phyloP scores from a whole-genome alignment of 2,329 filamentous ascomycete species.

The Plectosphaerella cucumerina region DNA sequence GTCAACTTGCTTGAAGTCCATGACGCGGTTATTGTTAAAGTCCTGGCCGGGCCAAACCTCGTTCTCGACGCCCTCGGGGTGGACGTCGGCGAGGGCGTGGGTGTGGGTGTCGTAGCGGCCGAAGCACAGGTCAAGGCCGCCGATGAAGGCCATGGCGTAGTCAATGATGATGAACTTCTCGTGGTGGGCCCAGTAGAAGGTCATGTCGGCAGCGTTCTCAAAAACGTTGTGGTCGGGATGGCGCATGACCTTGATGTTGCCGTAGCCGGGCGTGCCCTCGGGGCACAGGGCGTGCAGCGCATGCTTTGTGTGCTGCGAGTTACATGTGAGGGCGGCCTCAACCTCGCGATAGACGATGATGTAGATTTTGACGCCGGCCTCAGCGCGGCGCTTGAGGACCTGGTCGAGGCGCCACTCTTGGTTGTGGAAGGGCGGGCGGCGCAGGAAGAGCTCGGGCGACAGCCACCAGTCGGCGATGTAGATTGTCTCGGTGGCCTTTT shows the following conservation, averaged over 20 bases:
- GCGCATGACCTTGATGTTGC: constrained; percentile 84
- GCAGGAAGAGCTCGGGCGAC: constrained; percentile 80
- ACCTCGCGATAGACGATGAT: constrained; percentile 91
- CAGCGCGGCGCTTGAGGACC: constrained; percentile 80
- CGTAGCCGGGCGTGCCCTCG: constrained; percentile 73
- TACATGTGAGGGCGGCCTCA: constrained; percentile 78
- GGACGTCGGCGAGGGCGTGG: constrained; percentile 80
- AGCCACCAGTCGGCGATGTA: constrained; percentile 99
- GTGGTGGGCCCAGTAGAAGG: constrained; percentile 96
- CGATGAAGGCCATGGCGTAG: constrained; percentile 86
- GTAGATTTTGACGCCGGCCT: constrained; percentile 91
- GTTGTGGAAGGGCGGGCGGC: constrained; percentile 75
- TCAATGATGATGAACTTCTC: constrained; percentile 97
- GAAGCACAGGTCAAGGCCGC: constrained; percentile 91
- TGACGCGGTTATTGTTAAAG: constrained; percentile 95
- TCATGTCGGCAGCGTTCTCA: constrained; percentile 93
- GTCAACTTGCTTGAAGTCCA: constrained; percentile 88
- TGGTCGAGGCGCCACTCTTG: constrained; percentile 87
- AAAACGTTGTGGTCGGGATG: constrained; percentile 95
- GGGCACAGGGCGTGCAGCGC: constrained; percentile 76
- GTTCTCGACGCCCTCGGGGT: constrained; percentile 74
- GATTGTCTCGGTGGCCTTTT: constrained; percentile 85
- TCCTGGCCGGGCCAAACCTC: constrained; percentile 95
- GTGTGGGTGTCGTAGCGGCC: constrained; percentile 89
- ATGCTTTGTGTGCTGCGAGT: constrained; percentile 89